Base-by-base conservation (phyloP, 2,329 filamentous ascomycete genomes). In the Cercospora sp. region DNA sequence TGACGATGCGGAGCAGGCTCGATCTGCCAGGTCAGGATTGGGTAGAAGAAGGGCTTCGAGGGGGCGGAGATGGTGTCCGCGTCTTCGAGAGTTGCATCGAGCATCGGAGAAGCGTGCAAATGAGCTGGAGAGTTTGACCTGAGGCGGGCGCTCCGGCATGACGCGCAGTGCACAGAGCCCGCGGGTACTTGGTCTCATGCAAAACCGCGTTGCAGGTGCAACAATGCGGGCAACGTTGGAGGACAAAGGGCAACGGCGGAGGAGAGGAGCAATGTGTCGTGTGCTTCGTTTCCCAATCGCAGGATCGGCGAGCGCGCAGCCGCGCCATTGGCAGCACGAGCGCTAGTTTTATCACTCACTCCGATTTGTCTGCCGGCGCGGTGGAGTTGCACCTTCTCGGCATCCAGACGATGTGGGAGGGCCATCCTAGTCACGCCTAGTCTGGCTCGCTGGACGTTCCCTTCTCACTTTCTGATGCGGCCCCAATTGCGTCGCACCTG, bases 401-500 rank as follows among this genome's bases (percentile, higher is more conserved):
- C 45, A 48, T 18, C 18, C 45, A 48, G 20, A 51, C 45, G 45
- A 51, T 10, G 45, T 51, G 45, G 36, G 45, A 51, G 45, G 31
- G 28, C 28, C 20, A 60, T 60, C 58, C 31, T 36, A 40, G 58
- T 60, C 58, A 60, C 58, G 33, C 20, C 58, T 20, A 31, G 28
- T 60, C 18, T 8, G 42, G 58, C 58, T 60, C 31, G 28, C 58
- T 60, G 58, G 58, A 60, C 23, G 5, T 60, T 42, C 55, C 58
- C 58, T 36, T 60, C 28, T 26, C 28, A 23, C 30, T 60, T 42
- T 42, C 33, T 26, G 45, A 13, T 51, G 20, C 45, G 18, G 45
- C 31, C 4, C 55, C 63, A 65, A 65, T 65, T 65, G 63, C 63
- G 26, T 65, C 10, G 63, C 12, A 45, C 31, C 33, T 4, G 13